phyloP scores from a whole-genome alignment of 495 filamentous ascomycete species.

The Daldinia loculata region DNA sequence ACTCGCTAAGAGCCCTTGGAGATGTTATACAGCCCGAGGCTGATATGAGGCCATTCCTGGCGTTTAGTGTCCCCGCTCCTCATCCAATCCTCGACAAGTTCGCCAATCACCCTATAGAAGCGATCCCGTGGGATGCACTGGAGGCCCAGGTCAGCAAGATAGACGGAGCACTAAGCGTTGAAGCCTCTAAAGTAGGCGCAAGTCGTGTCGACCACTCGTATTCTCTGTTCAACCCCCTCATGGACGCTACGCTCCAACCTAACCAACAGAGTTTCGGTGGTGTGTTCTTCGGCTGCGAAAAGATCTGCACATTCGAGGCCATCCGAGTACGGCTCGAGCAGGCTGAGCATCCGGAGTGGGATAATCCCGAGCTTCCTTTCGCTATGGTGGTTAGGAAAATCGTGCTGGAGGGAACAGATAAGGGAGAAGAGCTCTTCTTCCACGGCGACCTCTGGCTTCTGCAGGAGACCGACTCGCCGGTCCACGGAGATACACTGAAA shows the following conservation, averaged over 20 bases:
- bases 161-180: constrained; percentile 48
- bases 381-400: constrained; percentile 50
- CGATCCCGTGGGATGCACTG: constrained; percentile 44
- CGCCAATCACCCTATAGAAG: constrained; percentile 38
- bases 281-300: constrained; percentile 57
- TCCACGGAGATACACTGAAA: constrained; percentile 22
- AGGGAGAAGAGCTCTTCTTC: constrained; percentile 33
- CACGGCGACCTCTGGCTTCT: constrained; percentile 40
- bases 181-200: constrained; percentile 57
- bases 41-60: constrained; percentile 58
- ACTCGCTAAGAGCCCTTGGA: constrained; percentile 22
- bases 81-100: constrained; percentile 28
- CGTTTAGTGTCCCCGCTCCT: constrained; percentile 53
- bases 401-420: constrained; percentile 14
- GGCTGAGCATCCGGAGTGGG: constrained; percentile 5
- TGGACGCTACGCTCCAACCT: background rate
- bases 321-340: constrained; percentile 45
- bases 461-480: constrained; percentile 23
- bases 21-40: constrained; percentile 42
- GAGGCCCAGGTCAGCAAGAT: constrained; percentile 24
- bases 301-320: constrained; percentile 51
- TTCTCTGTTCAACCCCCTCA: constrained; percentile 49
- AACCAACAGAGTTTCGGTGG: constrained; percentile 43
- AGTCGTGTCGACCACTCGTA: constrained; percentile 52
- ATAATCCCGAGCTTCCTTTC: constrained; percentile 12